Evolutionary conservation across 1,284 basidiomycete species (phyloP).

Genomic region (Meira miltonrushii): DNA sequence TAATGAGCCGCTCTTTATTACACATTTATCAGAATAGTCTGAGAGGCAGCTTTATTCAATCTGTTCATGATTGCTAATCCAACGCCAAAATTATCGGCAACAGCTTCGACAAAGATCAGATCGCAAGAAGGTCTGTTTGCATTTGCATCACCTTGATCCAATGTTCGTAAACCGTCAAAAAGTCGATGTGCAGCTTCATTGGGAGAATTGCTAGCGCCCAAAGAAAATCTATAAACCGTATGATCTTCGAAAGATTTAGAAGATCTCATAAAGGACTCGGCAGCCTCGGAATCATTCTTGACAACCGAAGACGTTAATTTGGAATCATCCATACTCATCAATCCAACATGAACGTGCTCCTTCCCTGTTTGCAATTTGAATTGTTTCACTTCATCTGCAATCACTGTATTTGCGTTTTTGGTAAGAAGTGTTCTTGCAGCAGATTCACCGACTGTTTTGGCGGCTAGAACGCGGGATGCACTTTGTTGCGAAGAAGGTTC

Average conservation of each 20-base stretch:
- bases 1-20: background rate
- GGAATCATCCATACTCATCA: constrained; percentile 3
- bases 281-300: background rate
- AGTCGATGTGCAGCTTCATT: constrained; percentile 71
- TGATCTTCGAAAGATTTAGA: constrained; percentile 1
- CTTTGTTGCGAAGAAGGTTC: background rate
- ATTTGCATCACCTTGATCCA: constrained; percentile 59
- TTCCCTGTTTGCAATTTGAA: background rate
- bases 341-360: constrained; percentile 13
- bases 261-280: background rate
- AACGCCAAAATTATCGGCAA: constrained; percentile 68
- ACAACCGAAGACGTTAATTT: background rate
- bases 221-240: constrained; percentile 51
- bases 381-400: background rate
- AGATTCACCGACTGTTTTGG: background rate
- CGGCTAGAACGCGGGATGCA: too few relatives aligned
- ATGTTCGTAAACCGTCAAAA: constrained; percentile 78
- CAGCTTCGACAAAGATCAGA: constrained; percentile 79
- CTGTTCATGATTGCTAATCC: constrained; percentile 96
- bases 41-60: constrained; percentile 78
- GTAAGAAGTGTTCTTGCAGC: background rate
- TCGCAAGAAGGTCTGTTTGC: constrained; percentile 62
- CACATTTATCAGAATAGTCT: constrained; percentile 21
- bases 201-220: constrained; percentile 65
- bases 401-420: background rate